These are phyloP conservation scores for Fusarium marasasianum DNA, from an alignment of 2,329 filamentous ascomycete genomes.

Conservation along the genomic window DNA sequence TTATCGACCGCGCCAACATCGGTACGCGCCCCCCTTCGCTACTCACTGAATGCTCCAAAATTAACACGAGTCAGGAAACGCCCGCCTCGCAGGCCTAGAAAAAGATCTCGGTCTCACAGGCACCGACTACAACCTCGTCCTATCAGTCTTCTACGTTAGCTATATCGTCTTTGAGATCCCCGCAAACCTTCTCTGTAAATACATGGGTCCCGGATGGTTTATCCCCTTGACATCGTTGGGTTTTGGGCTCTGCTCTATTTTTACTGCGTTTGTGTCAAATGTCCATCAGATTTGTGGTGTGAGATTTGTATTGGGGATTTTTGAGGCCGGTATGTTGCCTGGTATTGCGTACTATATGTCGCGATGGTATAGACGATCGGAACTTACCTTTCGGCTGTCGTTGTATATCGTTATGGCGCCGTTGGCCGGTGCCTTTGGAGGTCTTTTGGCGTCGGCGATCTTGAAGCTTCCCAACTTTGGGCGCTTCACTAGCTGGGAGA, in stretches of 20 bases:
- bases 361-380: conserved; percentile 70
- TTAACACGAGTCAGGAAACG: conserved; percentile 22
- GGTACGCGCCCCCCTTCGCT: neutral
- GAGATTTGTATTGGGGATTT: conserved; percentile 67
- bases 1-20: conserved; percentile 64
- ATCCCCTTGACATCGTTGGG: conserved; percentile 65
- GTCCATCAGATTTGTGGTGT: conserved; percentile 60
- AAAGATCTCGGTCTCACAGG: conserved; percentile 44
- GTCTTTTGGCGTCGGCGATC: conserved; percentile 70
- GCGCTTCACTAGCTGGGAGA: conserved; percentile 67
- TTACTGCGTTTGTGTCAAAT: conserved; percentile 67
- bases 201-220: conserved; percentile 72
- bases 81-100: conserved; percentile 29
- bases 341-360: conserved; percentile 73
- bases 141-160: conserved; percentile 71
- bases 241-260: conserved; percentile 68
- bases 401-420: conserved; percentile 74
- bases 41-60: too few species aligned
- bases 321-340: conserved; percentile 72
- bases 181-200: conserved; percentile 69
- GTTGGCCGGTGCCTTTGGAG: conserved; percentile 73
- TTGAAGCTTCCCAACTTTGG: conserved; percentile 67
- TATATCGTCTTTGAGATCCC: conserved; percentile 75
- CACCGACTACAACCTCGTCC: conserved; percentile 69
- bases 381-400: conserved; percentile 70